phyloP scores from a whole-genome alignment of 768 basidiomycete genomes.

The Rhizopogon vulgaris region DNA sequence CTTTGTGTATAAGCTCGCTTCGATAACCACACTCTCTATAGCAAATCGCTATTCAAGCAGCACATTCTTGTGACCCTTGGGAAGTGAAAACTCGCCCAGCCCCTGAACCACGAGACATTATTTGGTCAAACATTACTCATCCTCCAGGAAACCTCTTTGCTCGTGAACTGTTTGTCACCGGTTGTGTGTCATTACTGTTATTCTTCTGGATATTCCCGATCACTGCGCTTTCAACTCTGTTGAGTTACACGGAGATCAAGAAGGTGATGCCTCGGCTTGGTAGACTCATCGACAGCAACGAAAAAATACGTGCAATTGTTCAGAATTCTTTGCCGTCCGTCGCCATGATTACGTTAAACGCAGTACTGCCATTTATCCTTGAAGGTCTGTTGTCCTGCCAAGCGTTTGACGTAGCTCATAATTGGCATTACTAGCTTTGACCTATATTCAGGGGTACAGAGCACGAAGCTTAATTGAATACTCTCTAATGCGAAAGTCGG shows the following conservation, averaged over 20 bases:
- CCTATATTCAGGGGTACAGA: conserved; percentile 85
- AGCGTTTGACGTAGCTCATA: neutral
- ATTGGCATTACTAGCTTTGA: conserved; percentile 41
- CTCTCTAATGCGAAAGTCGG: conserved; percentile 85
- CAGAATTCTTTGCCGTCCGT: conserved; percentile 93
- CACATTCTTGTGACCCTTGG: conserved; percentile 64
- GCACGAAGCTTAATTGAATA: conserved; percentile 94
- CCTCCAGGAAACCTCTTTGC: conserved; percentile 50
- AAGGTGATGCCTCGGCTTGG: conserved; percentile 86
- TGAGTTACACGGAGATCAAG: conserved; percentile 93
- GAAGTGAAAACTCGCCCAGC: conserved; percentile 69
- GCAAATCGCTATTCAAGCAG: conserved; percentile 87
- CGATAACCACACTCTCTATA: conserved; percentile 19
- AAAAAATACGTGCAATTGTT: conserved; percentile 76
- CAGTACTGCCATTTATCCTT: conserved; percentile 78
- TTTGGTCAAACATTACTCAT: conserved; percentile 87
- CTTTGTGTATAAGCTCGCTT: neutral
- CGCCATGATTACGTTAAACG: conserved; percentile 88
- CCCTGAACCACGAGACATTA: conserved; percentile 92
- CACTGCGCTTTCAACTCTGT: conserved; percentile 73
- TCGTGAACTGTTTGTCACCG: conserved; percentile 68
- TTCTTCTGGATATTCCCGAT: conserved; percentile 94
- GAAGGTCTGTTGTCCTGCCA: conserved; percentile 50
- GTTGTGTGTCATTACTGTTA: conserved; percentile 64
- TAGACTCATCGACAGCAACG: conserved; percentile 73